Evolutionary conservation across 1,139 yeast species (phyloP).

Genomic region (Zygoascus hellenicus): DNA sequence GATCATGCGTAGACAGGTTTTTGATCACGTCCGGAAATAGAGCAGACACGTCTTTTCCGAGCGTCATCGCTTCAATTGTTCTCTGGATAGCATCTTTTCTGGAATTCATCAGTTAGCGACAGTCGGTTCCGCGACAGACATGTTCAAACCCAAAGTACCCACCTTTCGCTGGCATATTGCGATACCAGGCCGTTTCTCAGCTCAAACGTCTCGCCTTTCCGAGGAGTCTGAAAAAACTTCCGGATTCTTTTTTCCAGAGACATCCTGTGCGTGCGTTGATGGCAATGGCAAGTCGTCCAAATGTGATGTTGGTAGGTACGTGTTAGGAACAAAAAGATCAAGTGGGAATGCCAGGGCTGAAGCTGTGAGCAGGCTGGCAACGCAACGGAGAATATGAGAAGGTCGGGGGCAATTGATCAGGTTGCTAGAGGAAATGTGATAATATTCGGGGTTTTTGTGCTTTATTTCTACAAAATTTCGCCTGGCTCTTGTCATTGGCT

Average conservation of each 20-base stretch:
- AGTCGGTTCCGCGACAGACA: not conserved
- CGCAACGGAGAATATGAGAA: too few relatives aligned
- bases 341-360: too few relatives aligned
- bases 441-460: too few relatives aligned
- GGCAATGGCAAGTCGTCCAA: not conserved
- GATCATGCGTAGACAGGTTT: conserved; percentile 93
- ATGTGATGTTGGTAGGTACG: not conserved
- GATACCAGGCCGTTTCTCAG: conserved; percentile 86
- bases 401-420: too few relatives aligned
- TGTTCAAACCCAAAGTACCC: not conserved
- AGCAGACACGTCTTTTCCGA: conserved; percentile 96
- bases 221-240: conserved; percentile 53
- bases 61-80: conserved; percentile 97
- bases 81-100: conserved; percentile 94
- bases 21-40: conserved; percentile 94
- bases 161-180: conserved; percentile 77
- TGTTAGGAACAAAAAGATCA: not conserved
- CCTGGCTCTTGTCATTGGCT: too few relatives aligned
- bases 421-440: too few relatives aligned
- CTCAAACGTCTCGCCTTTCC: conserved; percentile 77
- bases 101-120: not conserved
- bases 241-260: conserved; percentile 44
- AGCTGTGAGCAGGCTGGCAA: too few relatives aligned
- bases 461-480: too few relatives aligned
- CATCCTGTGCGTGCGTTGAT: conserved; percentile 13